These are phyloP conservation scores for Puccinia brachypodii DNA, from an alignment of 1,284 basidiomycete genomes.

Conservation along the genomic window DNA sequence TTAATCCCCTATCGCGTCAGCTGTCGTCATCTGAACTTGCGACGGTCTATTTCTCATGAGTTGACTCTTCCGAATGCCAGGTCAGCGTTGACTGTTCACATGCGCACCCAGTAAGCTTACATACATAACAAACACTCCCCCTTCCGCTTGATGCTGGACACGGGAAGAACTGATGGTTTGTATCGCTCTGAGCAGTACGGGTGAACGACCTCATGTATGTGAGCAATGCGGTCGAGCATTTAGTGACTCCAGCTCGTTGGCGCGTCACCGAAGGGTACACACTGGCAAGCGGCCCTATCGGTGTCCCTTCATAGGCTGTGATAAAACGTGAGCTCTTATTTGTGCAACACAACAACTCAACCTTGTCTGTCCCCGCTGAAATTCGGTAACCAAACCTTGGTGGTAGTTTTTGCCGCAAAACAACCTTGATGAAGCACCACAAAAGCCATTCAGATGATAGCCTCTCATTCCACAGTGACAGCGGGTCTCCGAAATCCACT, in stretches of 20 bases:
- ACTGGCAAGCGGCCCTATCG: slow-evolving; percentile 58
- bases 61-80: slow-evolving; percentile 52
- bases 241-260: slow-evolving; percentile 63
- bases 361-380: background rate
- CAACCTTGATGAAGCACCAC: slow-evolving; percentile 59
- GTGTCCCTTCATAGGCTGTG: slow-evolving; percentile 37
- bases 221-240: slow-evolving; percentile 62
- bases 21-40: slow-evolving; percentile 58
- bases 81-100: slow-evolving; percentile 54
- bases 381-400: background rate
- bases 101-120: slow-evolving; percentile 59
- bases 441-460: slow-evolving; percentile 52
- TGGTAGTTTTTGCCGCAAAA: slow-evolving; percentile 58
- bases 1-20: slow-evolving; percentile 56
- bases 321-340: slow-evolving; percentile 39
- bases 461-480: slow-evolving; percentile 38
- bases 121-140: background rate
- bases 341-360: background rate
- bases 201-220: slow-evolving; percentile 64
- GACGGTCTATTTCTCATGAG: slow-evolving; percentile 54
- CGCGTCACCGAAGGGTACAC: slow-evolving; percentile 63
- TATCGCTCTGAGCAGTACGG: slow-evolving; percentile 59
- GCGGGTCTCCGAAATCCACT: slow-evolving; percentile 28
- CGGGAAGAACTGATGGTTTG: slow-evolving; percentile 38
- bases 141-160: background rate